Evolutionary conservation across 176 grass and related monocot genomes (phyloP).

Genomic region (Rhynchospora breviuscula): DNA sequence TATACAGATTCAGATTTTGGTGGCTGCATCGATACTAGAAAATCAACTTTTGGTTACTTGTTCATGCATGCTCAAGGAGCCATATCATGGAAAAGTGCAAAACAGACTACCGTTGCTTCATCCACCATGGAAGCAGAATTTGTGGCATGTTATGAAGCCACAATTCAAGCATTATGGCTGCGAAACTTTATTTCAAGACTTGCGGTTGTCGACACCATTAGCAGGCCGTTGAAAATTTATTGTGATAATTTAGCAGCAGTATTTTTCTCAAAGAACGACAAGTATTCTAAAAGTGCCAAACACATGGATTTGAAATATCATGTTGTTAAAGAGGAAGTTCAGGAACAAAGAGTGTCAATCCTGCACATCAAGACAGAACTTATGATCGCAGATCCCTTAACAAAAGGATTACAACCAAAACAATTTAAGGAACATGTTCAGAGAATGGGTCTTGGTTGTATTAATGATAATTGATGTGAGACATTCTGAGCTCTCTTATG

Average conservation of each 20-base stretch:
- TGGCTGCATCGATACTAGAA: background rate
- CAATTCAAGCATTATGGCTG: constrained; percentile 16
- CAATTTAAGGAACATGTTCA: background rate
- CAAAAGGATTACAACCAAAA: background rate
- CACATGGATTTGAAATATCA: constrained; percentile 13
- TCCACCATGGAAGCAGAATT: constrained; percentile 15
- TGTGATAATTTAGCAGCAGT: background rate
- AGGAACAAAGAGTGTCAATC: background rate
- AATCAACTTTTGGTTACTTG: constrained; percentile 6
- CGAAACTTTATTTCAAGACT: constrained; percentile 11
- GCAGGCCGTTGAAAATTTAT: background rate
- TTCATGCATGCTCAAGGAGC: background rate
- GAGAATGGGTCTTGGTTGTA: background rate
- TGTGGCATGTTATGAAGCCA: constrained; percentile 23
- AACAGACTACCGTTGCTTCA: background rate
- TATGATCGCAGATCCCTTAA: background rate
- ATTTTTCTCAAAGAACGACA: background rate
- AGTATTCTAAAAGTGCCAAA: background rate
- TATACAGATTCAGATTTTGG: background rate
- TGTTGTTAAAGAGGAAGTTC: constrained; percentile 2
- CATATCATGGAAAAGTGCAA: constrained; percentile 10
- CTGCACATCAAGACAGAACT: background rate
- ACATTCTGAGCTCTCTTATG: background rate
- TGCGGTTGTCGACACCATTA: background rate
- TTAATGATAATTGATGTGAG: background rate